Percentiles rank a stretch among this genome's conserved stretches.
Conservation (phyloP, 2,329 filamentous ascomycete species). For the Malbranchea zuffiana region DNA sequence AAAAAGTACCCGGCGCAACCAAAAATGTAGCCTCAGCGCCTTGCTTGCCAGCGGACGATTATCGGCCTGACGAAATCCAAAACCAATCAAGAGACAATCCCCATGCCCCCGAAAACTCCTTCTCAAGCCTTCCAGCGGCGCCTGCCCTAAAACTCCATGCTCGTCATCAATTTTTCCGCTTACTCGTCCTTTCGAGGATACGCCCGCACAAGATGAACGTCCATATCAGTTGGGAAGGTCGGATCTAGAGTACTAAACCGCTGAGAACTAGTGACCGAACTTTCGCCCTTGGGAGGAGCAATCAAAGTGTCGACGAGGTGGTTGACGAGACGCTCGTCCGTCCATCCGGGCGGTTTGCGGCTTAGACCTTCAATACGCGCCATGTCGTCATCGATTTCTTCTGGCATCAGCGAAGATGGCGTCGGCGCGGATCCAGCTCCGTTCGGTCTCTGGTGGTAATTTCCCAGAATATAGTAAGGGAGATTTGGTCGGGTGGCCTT, state of each 20-base stretch:
- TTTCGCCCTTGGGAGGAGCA: slow-evolving; percentile 6
- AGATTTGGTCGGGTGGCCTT: slow-evolving; percentile 36
- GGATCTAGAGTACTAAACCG: slow-evolving; percentile 33
- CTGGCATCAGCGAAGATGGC: slow-evolving; percentile 34
- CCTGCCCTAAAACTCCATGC: too few relatives aligned
- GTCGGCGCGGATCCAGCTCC: slow-evolving; percentile 32
- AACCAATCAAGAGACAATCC: too few relatives aligned
- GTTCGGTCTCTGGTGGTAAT: slow-evolving; percentile 36
- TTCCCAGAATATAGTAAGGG: slow-evolving; percentile 37
- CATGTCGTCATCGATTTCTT: slow-evolving; percentile 39
- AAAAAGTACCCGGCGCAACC: too few relatives aligned
- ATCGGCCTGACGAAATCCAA: too few relatives aligned
- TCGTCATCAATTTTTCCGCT: too few relatives aligned
- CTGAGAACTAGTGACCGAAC: slow-evolving; percentile 21
- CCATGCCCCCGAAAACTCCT: too few relatives aligned
- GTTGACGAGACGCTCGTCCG: slow-evolving; percentile 34
- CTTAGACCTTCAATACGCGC: slow-evolving; percentile 32
- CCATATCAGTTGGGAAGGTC: slow-evolving; percentile 35
- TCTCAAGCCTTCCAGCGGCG: too few relatives aligned
- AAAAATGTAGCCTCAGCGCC: too few relatives aligned
- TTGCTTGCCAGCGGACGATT: too few relatives aligned
- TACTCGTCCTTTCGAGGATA: slow-evolving; percentile 13
- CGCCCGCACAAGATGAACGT: slow-evolving; percentile 34
- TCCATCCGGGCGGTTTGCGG: slow-evolving; percentile 29
- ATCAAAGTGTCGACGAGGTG: slow-evolving; percentile 27